These are phyloP conservation scores for Arthrocladium fulminans DNA, from an alignment of 2,329 filamentous ascomycete species.

Conservation along the genomic window DNA sequence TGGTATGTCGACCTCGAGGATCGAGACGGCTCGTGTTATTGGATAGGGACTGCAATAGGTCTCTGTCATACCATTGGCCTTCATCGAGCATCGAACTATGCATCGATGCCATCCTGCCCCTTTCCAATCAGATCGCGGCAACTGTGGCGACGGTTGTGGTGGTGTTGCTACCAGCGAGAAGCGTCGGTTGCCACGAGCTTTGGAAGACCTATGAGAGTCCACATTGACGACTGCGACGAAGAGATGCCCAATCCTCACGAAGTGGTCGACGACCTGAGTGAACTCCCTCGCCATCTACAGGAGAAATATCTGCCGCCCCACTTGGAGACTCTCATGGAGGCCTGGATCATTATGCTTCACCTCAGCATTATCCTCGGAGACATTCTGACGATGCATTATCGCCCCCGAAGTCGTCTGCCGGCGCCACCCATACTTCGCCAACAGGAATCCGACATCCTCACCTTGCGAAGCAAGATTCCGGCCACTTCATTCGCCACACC, in stretches of 20 bases:
- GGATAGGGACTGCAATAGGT: conserved; percentile 38
- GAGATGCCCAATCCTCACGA: conserved; percentile 26
- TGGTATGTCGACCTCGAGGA: conserved; percentile 37
- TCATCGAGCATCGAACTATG: conserved; percentile 28
- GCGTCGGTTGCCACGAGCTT: conserved; percentile 33
- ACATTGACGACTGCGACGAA: conserved; percentile 31
- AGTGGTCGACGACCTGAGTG: conserved; percentile 22
- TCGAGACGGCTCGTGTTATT: conserved; percentile 38
- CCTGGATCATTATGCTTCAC: conserved; percentile 23
- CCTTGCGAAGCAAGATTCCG: conserved; percentile 5
- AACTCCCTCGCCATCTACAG: conserved; percentile 10
- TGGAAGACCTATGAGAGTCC: conserved; percentile 34
- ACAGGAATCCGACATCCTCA: conserved; percentile 9
- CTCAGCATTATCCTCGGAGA: conserved; percentile 24
- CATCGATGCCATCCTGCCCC: conserved; percentile 12
- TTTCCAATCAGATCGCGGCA: conserved; percentile 21
- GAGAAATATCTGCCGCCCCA: conserved; percentile 21
- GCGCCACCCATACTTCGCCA: not conserved
- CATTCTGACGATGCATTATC: conserved; percentile 23
- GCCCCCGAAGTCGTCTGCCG: conserved; percentile 15
- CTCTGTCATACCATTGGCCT: conserved; percentile 38
- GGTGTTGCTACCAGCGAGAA: conserved; percentile 35
- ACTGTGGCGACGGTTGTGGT: conserved; percentile 35
- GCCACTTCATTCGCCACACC: not conserved
- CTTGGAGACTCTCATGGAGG: conserved; percentile 11